Conservation (phyloP, 352 stramenopile species). For the Plasmopara viticola region DNA sequence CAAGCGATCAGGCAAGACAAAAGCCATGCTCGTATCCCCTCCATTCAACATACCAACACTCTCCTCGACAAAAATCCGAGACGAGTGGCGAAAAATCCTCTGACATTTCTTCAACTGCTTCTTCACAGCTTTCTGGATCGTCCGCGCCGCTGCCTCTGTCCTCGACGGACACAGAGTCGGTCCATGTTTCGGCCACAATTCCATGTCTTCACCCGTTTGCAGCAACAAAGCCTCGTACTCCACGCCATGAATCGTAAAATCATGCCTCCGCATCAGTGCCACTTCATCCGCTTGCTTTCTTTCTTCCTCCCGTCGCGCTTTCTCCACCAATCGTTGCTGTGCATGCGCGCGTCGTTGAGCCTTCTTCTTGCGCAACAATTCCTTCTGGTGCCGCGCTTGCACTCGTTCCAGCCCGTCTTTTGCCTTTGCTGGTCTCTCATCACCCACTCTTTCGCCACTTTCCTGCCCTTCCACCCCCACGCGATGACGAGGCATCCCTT, state of each 20-base stretch:
- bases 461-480: conserved; percentile 17
- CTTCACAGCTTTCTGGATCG: conserved; percentile 44
- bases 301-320: conserved; percentile 13
- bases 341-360: conserved; percentile 39
- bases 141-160: conserved; percentile 25
- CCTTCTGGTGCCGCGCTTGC: conserved; percentile 33
- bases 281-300: conserved; percentile 17
- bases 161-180: not conserved
- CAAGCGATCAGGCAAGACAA: not conserved
- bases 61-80: conserved; percentile 37
- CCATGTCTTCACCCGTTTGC: not conserved
- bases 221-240: not conserved
- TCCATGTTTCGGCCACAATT: conserved; percentile 12
- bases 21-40: too few relatives aligned
- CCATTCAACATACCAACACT: too few relatives aligned
- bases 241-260: not conserved
- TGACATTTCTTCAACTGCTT: conserved; percentile 33
- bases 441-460: conserved; percentile 13
- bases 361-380: conserved; percentile 46
- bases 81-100: conserved; percentile 40
- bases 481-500: conserved; percentile 20
- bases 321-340: conserved; percentile 29
- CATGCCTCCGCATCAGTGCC: conserved; percentile 10
- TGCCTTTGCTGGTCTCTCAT: conserved; percentile 1
- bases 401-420: conserved; percentile 11